Conservation (phyloP, 306 rosid species). For the Cucurbita ficifolia region DNA sequence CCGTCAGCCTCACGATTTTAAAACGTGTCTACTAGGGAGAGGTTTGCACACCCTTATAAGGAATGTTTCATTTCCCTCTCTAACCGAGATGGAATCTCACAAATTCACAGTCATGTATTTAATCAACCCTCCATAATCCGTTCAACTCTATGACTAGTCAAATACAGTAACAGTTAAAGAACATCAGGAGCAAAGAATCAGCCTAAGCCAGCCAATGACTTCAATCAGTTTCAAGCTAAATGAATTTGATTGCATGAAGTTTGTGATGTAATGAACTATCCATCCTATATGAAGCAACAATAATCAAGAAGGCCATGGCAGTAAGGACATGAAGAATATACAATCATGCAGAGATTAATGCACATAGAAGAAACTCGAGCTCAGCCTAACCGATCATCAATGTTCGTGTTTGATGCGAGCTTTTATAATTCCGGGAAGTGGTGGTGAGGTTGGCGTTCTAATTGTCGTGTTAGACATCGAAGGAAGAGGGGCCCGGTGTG, state of each 20-base stretch:
- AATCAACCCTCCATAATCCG: no score
- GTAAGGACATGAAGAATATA: constrained; percentile 55
- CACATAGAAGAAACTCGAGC: constrained; percentile 14
- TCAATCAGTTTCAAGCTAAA: constrained; percentile 14
- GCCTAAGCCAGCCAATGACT: constrained; percentile 18
- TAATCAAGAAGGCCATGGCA: constrained; percentile 12
- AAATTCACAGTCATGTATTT: no score
- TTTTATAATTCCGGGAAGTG: constrained; percentile 89
- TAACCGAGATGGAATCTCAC: no score
- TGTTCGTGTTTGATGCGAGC: constrained; percentile 89
- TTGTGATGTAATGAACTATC: not conserved
- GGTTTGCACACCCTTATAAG: no score
- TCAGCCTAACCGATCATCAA: constrained; percentile 14
- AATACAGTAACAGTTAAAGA: not conserved
- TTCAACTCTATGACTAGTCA: not conserved
- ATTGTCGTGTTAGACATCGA: constrained; percentile 29
- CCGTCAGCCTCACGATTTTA: no score
- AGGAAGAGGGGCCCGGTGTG: constrained; percentile 27
- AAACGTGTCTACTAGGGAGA: no score
- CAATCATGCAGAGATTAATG: constrained; percentile 23
- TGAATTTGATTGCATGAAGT: constrained; percentile 14
- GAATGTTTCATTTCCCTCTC: no score
- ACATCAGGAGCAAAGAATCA: constrained; percentile 23
- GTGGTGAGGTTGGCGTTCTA: constrained; percentile 75
- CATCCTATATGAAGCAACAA: constrained; percentile 17